Conservation (phyloP, 2,329 filamentous ascomycete genomes). For the Ceratocystis cubensis region DNA sequence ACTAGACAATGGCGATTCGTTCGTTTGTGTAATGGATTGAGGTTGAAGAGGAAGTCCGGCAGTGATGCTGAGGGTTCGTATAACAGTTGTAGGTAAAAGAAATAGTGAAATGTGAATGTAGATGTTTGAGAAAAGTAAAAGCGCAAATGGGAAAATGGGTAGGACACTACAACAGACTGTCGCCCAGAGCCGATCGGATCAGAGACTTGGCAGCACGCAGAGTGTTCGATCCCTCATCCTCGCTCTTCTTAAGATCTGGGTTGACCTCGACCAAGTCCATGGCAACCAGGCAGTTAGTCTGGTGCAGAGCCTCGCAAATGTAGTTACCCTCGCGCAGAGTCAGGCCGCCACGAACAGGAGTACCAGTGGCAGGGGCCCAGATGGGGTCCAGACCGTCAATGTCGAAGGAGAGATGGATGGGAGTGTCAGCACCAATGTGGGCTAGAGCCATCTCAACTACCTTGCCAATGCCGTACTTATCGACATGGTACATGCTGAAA, state of each 20-base stretch:
- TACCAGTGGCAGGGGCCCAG: conserved; percentile 93
- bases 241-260: conserved; percentile 51
- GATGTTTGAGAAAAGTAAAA: conserved; percentile 1
- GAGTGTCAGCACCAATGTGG: conserved; percentile 86
- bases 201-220: conserved; percentile 82
- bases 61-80: too few species aligned
- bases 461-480: conserved; percentile 84
- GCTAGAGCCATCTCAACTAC: conserved; percentile 98
- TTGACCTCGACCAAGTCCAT: conserved; percentile 78
- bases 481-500: conserved; percentile 97
- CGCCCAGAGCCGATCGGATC: conserved; percentile 81
- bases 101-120: not conserved
- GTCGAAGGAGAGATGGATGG: conserved; percentile 94
- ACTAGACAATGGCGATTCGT: conserved; percentile 8
- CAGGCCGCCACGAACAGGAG: conserved; percentile 82
- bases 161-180: conserved; percentile 60
- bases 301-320: conserved; percentile 78
- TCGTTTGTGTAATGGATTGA: conserved; percentile 19
- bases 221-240: conserved; percentile 60
- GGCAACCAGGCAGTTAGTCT: conserved; percentile 64
- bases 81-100: not conserved
- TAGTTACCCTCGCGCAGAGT: conserved; percentile 93
- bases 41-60: too few species aligned
- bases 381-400: conserved; percentile 92
- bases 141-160: not conserved